A percentile compares a stretch with the other conserved stretches of the same genome.
Conservation (phyloP, 768 basidiomycete genomes). For the Pisolithus albus region DNA sequence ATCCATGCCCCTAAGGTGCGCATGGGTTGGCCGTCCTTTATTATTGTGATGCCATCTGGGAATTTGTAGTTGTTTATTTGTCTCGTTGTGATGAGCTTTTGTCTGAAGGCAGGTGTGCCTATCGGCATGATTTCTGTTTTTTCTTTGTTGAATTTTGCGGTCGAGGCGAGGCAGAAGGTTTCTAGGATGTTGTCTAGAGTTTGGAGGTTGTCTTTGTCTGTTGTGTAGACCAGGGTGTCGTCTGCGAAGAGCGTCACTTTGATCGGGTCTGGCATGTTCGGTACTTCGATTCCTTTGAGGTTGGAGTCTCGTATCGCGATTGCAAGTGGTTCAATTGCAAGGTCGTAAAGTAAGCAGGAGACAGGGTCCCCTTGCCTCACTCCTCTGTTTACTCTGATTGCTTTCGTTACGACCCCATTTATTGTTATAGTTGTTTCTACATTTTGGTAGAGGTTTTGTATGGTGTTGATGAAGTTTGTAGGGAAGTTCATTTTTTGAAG, state of each 20-base stretch:
- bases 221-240: conserved; percentile 18
- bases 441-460: conserved; percentile 1
- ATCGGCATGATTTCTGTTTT: conserved; percentile 23
- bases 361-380: conserved; percentile 30
- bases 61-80: too few relatives aligned
- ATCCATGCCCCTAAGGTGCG: too few relatives aligned
- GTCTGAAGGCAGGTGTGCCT: conserved; percentile 6
- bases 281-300: conserved; percentile 15
- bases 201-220: conserved; percentile 10
- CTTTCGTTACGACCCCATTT: conserved; percentile 25
- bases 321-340: conserved; percentile 17
- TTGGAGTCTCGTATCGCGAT: conserved; percentile 3
- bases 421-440: conserved; percentile 28
- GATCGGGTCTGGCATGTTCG: conserved; percentile 4
- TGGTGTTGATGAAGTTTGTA: conserved; percentile 17
- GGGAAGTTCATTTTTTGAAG: conserved; percentile 22
- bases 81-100: too few relatives aligned
- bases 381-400: conserved; percentile 10
- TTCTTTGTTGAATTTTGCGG: conserved; percentile 13
- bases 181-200: conserved; percentile 24
- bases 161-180: conserved; percentile 26
- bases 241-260: conserved; percentile 22
- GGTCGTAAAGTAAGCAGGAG: too few relatives aligned
- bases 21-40: too few relatives aligned
- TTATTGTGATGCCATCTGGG: too few relatives aligned